Percentiles rank a stretch among this genome's conserved stretches.
Conservation (phyloP, 164 flowering plant genomes). For the Macadamia integrifolia region DNA sequence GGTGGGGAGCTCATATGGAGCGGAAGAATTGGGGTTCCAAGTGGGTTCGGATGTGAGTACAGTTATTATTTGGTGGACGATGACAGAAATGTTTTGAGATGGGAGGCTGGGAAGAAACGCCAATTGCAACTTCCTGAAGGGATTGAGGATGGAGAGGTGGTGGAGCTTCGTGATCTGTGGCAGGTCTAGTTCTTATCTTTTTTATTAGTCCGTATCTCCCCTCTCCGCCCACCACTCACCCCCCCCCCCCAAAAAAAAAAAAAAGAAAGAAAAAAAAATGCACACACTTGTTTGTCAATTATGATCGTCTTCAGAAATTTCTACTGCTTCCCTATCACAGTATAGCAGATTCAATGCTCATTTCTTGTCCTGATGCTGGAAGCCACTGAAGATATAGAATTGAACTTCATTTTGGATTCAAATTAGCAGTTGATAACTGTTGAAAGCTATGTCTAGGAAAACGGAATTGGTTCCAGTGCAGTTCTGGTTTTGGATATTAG, state of each 20-base stretch:
- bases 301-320: background rate
- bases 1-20: conserved; percentile 76
- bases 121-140: conserved; percentile 44
- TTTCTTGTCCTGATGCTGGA: background rate
- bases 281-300: background rate
- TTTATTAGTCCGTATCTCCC: background rate
- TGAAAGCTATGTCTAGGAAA: background rate
- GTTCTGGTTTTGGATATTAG: too few species aligned
- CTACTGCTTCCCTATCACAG: background rate
- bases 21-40: conserved; percentile 52
- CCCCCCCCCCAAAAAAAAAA: too few species aligned
- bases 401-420: background rate
- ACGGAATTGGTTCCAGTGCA: too few species aligned
- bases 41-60: conserved; percentile 58
- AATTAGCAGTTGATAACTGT: background rate
- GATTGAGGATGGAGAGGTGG: conserved; percentile 43
- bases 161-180: conserved; percentile 89
- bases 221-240: too few species aligned
- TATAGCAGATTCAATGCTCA: background rate
- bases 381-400: background rate
- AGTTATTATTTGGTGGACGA: conserved; percentile 89
- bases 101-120: conserved; percentile 75
- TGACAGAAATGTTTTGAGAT: conserved; percentile 51
- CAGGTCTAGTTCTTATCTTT: conserved; percentile 43
- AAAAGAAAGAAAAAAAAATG: too few species aligned